phyloP scores from a whole-genome alignment of 2,329 filamentous ascomycete genomes.

The Talaromyces sp. region DNA sequence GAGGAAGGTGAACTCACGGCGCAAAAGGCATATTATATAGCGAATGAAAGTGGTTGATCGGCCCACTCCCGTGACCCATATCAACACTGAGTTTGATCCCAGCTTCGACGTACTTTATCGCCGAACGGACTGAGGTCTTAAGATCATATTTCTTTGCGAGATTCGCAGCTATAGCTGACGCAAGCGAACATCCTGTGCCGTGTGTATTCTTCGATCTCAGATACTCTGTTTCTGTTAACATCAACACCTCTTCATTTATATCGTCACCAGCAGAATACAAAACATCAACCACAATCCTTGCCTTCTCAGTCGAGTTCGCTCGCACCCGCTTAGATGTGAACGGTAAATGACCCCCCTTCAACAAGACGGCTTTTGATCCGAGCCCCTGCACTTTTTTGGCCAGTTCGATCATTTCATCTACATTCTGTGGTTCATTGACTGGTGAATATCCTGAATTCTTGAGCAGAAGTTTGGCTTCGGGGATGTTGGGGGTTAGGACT shows the following conservation, averaged over 20 bases:
- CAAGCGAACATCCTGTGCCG: slow-evolving; percentile 90
- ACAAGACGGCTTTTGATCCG: slow-evolving; percentile 74
- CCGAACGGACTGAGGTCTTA: slow-evolving; percentile 51
- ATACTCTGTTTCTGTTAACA: slow-evolving; percentile 67
- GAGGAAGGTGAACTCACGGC: slow-evolving; percentile 41
- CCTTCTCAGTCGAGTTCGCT: slow-evolving; percentile 58
- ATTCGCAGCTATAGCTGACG: slow-evolving; percentile 67
- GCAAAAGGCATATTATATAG: slow-evolving; percentile 58
- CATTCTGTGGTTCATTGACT: slow-evolving; percentile 49
- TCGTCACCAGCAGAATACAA: slow-evolving; percentile 56
- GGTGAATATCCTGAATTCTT: slow-evolving; percentile 36
- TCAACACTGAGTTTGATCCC: slow-evolving; percentile 57
- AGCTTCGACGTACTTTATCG: slow-evolving; percentile 59
- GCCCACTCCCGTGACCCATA: slow-evolving; percentile 59
- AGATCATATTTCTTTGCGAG: slow-evolving; percentile 52
- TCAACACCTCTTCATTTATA: slow-evolving; percentile 45
- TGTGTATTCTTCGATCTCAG: slow-evolving; percentile 78
- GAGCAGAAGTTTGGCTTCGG: slow-evolving; percentile 46
- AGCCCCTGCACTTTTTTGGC: slow-evolving; percentile 64
- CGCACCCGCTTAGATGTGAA: slow-evolving; percentile 62
- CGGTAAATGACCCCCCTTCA: slow-evolving; percentile 90
- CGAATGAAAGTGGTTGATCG: slow-evolving; percentile 67
- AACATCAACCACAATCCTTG: slow-evolving; percentile 70
- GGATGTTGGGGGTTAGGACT: slow-evolving; percentile 49
- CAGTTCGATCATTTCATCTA: slow-evolving; percentile 66